Conservation (phyloP, 2,329 filamentous ascomycete species). For the Calonectria hawksworthii region DNA sequence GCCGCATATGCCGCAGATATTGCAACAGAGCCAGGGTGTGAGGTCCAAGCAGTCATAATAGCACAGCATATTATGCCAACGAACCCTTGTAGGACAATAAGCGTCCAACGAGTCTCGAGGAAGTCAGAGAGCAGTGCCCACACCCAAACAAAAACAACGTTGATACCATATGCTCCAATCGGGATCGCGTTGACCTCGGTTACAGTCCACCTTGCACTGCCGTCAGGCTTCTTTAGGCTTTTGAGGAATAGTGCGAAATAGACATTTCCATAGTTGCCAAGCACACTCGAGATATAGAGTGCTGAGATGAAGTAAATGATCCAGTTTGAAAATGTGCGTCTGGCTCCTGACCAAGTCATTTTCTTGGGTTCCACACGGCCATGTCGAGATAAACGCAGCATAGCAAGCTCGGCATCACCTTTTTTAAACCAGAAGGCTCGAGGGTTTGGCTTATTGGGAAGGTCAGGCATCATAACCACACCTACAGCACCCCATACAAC, state of each 20-base stretch:
- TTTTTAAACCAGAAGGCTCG: slow-evolving; percentile 47
- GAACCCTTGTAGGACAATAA: slow-evolving; percentile 61
- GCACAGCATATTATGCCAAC: slow-evolving; percentile 64
- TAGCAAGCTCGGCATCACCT: slow-evolving; percentile 45
- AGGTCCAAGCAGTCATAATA: slow-evolving; percentile 67
- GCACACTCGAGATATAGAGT: slow-evolving; percentile 15
- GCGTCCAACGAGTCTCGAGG: slow-evolving; percentile 63
- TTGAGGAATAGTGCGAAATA: slow-evolving; percentile 54
- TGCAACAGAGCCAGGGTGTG: slow-evolving; percentile 56
- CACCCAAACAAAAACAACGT: slow-evolving; percentile 65
- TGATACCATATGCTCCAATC: slow-evolving; percentile 54
- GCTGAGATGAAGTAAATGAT: slow-evolving; percentile 21
- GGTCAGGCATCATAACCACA: slow-evolving; percentile 52
- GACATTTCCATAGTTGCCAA: slow-evolving; percentile 20
- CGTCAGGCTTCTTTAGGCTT: slow-evolving; percentile 43
- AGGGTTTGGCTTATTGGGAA: slow-evolving; percentile 46
- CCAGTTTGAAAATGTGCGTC: slow-evolving; percentile 32
- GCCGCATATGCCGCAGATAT: slow-evolving; percentile 63
- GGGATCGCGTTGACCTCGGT: slow-evolving; percentile 66
- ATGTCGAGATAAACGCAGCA: slow-evolving; percentile 44
- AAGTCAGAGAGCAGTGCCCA: slow-evolving; percentile 66
- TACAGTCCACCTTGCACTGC: slow-evolving; percentile 46
- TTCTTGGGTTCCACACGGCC: slow-evolving; percentile 35
- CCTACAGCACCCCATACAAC: slow-evolving; percentile 51
- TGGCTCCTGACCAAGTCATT: slow-evolving; percentile 43